Percentiles rank a stretch among this genome's conserved stretches.
Conservation (phyloP, 2,329 filamentous ascomycete species). For the Boeremia lycopersici region DNA sequence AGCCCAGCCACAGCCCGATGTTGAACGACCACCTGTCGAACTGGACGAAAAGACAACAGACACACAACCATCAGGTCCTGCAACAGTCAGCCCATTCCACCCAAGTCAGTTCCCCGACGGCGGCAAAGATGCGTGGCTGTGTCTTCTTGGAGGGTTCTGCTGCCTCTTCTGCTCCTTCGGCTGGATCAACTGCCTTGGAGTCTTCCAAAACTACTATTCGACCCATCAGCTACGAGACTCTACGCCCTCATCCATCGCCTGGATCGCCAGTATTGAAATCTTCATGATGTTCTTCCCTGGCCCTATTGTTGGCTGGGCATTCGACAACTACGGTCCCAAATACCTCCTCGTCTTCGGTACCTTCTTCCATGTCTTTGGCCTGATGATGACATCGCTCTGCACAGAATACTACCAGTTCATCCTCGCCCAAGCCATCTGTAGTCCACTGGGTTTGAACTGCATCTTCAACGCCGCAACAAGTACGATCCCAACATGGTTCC, state of each 20-base stretch:
- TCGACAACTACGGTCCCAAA: constrained; percentile 67
- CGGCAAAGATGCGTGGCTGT: constrained; percentile 44
- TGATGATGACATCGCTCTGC: constrained; percentile 68
- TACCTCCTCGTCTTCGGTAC: constrained; percentile 60
- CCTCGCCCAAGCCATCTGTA: constrained; percentile 59
- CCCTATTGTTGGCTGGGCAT: constrained; percentile 67
- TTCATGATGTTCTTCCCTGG: constrained; percentile 61
- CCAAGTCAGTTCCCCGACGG: constrained; percentile 47
- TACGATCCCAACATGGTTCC: constrained; percentile 54
- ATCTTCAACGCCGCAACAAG: constrained; percentile 59
- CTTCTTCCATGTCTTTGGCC: constrained; percentile 63
- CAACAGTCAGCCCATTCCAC: constrained; percentile 30
- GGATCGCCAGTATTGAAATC: constrained; percentile 53
- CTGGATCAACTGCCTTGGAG: constrained; percentile 53
- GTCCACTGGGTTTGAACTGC: constrained; percentile 59
- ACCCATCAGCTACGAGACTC: constrained; percentile 49
- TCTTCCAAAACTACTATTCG: constrained; percentile 57
- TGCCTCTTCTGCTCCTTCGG: constrained; percentile 47
- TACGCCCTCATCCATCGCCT: constrained; percentile 50
- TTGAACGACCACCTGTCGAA: constrained; percentile 23
- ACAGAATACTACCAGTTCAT: constrained; percentile 62
- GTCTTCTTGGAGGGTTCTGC: constrained; percentile 34
- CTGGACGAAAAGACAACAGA: constrained; percentile 20
- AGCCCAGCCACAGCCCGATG: constrained; percentile 8
- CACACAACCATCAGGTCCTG: constrained; percentile 4